Base-by-base conservation (phyloP, 768 basidiomycete species). In the Xerocomellus amylosporus region DNA sequence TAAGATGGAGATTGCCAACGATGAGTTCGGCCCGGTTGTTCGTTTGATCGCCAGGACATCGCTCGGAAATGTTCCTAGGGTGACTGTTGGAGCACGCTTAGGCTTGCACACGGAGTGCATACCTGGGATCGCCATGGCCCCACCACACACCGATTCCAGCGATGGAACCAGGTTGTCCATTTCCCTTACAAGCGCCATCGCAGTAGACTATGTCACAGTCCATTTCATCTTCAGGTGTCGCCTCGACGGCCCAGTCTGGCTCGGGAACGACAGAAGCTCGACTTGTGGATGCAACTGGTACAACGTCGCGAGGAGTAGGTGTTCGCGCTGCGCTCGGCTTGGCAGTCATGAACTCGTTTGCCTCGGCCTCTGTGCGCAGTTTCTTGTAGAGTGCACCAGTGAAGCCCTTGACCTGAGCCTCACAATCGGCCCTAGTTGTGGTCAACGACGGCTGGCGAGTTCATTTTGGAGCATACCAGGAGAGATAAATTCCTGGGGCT, bases 91-190 rank as follows among this genome's bases (percentile, higher is more conserved):
- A 49, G 43, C 5, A 31, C 12, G 20, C 17, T 12, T 5, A 5
- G 15, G 20, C 14, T 17, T 31, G 9, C 6, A 22, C 20, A 41
- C 9, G 14, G 41, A 54, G 58, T 33, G 13, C 58, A 33, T 58
- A 70, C 88, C 88, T 75, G 31, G 80, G 68, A 69, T 93, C 88
- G 54, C 77, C 65, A 10, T 66, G 71, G 0, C 87, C 90, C 90
- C 90, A 98, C 84, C 86, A 98, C 1, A 98, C 90, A 0, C 95
- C 95, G 40, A 93, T 72, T 1, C 95, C 95, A 1, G 92, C 95
- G 39, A 80, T 59, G 0, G 88, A 79, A 1, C 79, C 82, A 3
- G 28, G 30, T 64, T 84, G 72, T 0, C 95, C 95, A 65, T 98
- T 98, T 2, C 86, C 83, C 63, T 81, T 83, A 59, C 92, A 93